A percentile compares a stretch with the other conserved stretches of the same genome.
phyloP scores from a whole-genome alignment of 2,329 filamentous ascomycete genomes.

The Pestalotiopsis sp. region DNA sequence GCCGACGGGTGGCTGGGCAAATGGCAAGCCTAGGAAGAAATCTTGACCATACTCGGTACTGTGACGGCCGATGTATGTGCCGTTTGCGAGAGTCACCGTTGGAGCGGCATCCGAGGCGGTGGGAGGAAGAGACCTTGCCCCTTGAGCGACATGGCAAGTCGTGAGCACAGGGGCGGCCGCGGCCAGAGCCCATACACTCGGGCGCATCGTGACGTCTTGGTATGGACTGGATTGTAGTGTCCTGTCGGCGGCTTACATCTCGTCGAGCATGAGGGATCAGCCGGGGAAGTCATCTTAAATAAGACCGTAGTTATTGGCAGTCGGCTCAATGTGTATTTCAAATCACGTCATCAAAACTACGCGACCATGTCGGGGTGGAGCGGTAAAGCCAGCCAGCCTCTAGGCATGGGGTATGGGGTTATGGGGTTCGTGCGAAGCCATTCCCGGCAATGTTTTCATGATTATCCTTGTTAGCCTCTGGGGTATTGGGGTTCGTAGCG shows the following conservation, averaged over 20 bases:
- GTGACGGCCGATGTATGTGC: constrained; percentile 42
- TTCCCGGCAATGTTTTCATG: not conserved
- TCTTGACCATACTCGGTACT: constrained; percentile 43
- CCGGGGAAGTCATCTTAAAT: too few species aligned
- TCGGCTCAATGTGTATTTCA: not conserved
- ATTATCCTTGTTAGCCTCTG: not conserved
- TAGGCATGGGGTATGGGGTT: not conserved
- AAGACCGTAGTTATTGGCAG: too few species aligned
- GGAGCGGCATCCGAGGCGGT: not conserved
- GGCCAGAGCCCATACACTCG: not conserved
- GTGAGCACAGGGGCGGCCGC: not conserved
- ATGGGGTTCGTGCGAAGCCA: not conserved
- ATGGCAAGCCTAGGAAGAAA: constrained; percentile 52
- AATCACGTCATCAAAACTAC: not conserved
- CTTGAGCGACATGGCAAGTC: not conserved
- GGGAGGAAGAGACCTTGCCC: not conserved
- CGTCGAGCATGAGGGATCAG: not conserved
- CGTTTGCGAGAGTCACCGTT: constrained; percentile 32
- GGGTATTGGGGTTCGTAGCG: not conserved
- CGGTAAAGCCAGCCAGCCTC: not conserved
- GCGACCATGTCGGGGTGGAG: not conserved
- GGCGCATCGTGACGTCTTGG: not conserved
- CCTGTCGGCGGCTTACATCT: not conserved
- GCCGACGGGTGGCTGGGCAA: constrained; percentile 43
- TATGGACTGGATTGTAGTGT: not conserved